Percentiles rank a stretch among this genome's conserved stretches.
Evolutionary conservation across 169 alveolate species (phyloP).

Genomic region (Plasmodium coatneyi): DNA sequence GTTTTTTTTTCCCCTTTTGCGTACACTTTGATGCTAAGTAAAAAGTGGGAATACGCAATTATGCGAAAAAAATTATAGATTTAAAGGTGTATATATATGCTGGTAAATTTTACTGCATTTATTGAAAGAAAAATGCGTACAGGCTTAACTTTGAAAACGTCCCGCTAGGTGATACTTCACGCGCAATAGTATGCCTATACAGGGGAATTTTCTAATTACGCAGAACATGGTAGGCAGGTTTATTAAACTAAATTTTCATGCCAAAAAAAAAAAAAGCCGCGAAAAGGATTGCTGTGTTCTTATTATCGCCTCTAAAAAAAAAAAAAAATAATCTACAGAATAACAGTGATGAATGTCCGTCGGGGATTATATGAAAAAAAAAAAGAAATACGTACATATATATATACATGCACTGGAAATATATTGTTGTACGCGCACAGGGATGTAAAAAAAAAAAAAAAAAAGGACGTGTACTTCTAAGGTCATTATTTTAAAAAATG

Average conservation of each 20-base stretch:
- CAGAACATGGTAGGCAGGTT: not conserved
- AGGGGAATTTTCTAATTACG: not conserved
- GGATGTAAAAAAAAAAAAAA: not conserved
- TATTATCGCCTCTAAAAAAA: not conserved
- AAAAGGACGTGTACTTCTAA: not conserved
- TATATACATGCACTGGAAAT: slow-evolving; percentile 1
- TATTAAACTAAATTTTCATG: not conserved
- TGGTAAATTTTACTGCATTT: not conserved
- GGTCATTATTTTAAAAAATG: slow-evolving; percentile 1
- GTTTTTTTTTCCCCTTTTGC: not conserved
- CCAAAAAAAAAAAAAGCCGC: not conserved
- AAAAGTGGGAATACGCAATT: not conserved
- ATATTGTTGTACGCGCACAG: slow-evolving; percentile 37
- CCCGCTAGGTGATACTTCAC: not conserved
- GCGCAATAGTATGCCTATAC: not conserved
- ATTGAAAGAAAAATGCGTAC: not conserved
- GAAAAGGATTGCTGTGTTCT: not conserved
- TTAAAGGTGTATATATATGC: not conserved
- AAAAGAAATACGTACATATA: not conserved
- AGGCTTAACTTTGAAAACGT: not conserved
- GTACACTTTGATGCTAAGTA: not conserved
- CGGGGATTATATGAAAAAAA: not conserved
- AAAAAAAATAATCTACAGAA: not conserved
- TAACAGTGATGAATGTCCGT: not conserved
- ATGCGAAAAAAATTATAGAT: not conserved